These are phyloP conservation scores for Apostasia ramifera DNA, from an alignment of 106 monocot genomes.

Conservation along the genomic window DNA sequence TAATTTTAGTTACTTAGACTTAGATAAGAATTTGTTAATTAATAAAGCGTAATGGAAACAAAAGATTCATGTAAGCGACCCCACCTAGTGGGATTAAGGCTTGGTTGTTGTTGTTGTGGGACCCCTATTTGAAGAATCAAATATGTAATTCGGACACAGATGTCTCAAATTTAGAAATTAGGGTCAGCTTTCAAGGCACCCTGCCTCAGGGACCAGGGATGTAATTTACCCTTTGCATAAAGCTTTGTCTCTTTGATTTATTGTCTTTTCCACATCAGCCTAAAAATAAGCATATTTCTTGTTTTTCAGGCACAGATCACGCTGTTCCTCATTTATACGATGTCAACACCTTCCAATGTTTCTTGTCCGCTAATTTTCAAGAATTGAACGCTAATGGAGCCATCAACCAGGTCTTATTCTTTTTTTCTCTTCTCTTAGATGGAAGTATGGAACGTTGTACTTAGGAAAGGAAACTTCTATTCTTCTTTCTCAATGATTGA, in stretches of 20 bases:
- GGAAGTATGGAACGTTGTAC: background rate
- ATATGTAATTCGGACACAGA: too few species aligned
- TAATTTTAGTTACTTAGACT: too few species aligned
- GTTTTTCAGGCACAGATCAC: constrained; percentile 81
- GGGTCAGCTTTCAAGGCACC: too few species aligned
- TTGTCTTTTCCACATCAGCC: background rate
- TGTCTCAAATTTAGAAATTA: too few species aligned
- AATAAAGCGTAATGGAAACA: too few species aligned
- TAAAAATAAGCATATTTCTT: background rate
- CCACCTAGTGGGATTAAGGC: too few species aligned
- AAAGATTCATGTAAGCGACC: too few species aligned
- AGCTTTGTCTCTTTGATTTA: background rate
- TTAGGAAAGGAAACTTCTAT: background rate
- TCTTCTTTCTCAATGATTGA: background rate
- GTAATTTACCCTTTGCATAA: too few species aligned
- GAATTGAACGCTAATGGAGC: constrained; percentile 53
- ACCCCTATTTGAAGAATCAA: too few species aligned
- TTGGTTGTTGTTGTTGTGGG: too few species aligned
- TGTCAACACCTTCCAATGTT: constrained; percentile 93
- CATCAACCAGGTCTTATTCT: constrained; percentile 75
- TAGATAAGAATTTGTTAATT: too few species aligned
- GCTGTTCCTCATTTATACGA: constrained; percentile 86
- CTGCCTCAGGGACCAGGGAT: too few species aligned
- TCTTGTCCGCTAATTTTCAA: constrained; percentile 62
- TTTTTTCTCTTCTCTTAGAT: constrained; percentile 1